Evolutionary conservation across 495 filamentous ascomycete genomes (phyloP).

Genomic region (Pseudomonodictys pantanalensis): DNA sequence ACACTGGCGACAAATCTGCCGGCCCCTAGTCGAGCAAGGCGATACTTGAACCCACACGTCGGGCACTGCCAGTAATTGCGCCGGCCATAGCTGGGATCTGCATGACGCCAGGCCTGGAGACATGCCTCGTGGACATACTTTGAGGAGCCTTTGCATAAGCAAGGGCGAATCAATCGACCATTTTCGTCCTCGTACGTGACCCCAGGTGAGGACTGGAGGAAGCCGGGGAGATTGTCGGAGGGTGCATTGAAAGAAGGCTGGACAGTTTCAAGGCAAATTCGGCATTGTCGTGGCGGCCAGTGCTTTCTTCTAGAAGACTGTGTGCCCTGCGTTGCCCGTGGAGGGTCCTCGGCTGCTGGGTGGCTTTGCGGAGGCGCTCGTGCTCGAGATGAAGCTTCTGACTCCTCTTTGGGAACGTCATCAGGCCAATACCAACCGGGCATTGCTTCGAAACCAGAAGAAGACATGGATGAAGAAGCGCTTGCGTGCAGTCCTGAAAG

Average conservation of each 20-base stretch:
- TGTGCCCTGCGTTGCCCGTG: conserved; percentile 34
- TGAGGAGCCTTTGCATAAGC: conserved; percentile 87
- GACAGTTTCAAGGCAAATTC: conserved; percentile 88
- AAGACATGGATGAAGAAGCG: conserved; percentile 33
- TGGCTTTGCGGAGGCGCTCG: conserved; percentile 14
- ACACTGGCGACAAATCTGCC: conserved; percentile 70
- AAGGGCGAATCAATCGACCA: conserved; percentile 84
- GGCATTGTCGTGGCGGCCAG: conserved; percentile 73
- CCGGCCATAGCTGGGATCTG: conserved; percentile 62
- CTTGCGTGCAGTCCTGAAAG: neutral
- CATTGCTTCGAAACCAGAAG: conserved; percentile 35
- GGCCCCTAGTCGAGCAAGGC: conserved; percentile 73
- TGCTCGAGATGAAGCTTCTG: neutral
- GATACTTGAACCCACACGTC: conserved; percentile 83
- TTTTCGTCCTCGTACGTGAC: conserved; percentile 75
- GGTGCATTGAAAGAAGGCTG: conserved; percentile 70
- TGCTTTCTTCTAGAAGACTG: conserved; percentile 36
- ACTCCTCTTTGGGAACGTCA: conserved; percentile 23
- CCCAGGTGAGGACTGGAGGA: conserved; percentile 60
- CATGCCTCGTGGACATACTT: conserved; percentile 96
- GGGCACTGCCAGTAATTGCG: conserved; percentile 83
- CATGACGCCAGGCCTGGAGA: conserved; percentile 77
- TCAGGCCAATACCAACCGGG: conserved; percentile 43
- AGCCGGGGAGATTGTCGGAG: conserved; percentile 56
- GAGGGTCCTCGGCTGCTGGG: conserved; percentile 19